Evolutionary conservation across 2,329 filamentous ascomycete species (phyloP).

Genomic region (Dryadomyces quercivorus): DNA sequence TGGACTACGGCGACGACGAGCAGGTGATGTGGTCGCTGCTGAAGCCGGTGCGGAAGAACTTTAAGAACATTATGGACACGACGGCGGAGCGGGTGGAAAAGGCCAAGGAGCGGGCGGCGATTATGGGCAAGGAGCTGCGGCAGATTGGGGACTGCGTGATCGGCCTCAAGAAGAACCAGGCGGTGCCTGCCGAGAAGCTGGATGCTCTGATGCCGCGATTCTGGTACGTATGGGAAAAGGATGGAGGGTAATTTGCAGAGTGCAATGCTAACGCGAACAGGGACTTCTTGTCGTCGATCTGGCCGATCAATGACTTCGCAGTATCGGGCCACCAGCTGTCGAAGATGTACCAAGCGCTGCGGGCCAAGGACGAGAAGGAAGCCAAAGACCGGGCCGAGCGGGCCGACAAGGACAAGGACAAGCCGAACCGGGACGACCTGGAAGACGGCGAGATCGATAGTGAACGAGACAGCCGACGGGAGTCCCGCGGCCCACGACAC

Average conservation of each 20-base stretch:
- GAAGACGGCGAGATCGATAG: slow-evolving; percentile 26
- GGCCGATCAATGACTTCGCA: slow-evolving; percentile 24
- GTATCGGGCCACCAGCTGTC: slow-evolving; percentile 24
- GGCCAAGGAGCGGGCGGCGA: slow-evolving; percentile 24
- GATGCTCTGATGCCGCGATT: slow-evolving; percentile 24
- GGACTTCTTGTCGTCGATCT: slow-evolving; percentile 26
- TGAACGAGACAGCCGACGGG: slow-evolving; percentile 19
- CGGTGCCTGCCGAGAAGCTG: slow-evolving; percentile 17
- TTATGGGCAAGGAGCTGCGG: slow-evolving; percentile 24
- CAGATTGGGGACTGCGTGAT: slow-evolving; percentile 23
- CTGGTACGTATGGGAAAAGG: slow-evolving; percentile 16
- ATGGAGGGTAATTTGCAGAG: background rate
- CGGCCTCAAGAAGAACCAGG: slow-evolving; percentile 19
- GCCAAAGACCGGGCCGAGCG: slow-evolving; percentile 14
- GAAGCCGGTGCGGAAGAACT: slow-evolving; percentile 23
- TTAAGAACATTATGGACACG: slow-evolving; percentile 24
- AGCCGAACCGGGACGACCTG: slow-evolving; percentile 17
- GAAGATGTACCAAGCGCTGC: slow-evolving; percentile 23
- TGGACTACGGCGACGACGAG: slow-evolving; percentile 20
- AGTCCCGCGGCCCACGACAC: slow-evolving; percentile 8
- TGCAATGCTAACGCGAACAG: slow-evolving; percentile 11
- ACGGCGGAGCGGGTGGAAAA: slow-evolving; percentile 17
- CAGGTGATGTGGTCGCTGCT: slow-evolving; percentile 27
- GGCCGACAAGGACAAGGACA: slow-evolving; percentile 6
- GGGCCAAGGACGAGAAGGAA: slow-evolving; percentile 20